Conservation (phyloP, 176 grass and related monocot species). For the Luzula sylvatica region DNA sequence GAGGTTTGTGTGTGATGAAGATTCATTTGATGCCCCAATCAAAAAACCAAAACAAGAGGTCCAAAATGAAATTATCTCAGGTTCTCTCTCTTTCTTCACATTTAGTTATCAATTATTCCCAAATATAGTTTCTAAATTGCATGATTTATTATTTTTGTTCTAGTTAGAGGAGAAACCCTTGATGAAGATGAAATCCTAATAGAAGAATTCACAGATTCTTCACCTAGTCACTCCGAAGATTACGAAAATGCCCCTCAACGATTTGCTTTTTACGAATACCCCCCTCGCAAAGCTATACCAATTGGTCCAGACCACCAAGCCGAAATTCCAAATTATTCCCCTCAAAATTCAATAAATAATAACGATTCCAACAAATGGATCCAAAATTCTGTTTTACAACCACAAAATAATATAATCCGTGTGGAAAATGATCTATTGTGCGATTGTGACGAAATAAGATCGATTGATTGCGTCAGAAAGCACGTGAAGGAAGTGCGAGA, state of each 20-base stretch:
- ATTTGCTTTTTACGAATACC: conserved; percentile 29
- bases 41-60: conserved; percentile 28
- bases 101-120: not conserved
- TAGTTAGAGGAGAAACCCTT: not conserved
- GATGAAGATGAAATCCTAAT: conserved; percentile 26
- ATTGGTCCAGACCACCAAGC: conserved; percentile 67
- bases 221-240: conserved; percentile 31
- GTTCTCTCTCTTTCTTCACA: conserved; percentile 13
- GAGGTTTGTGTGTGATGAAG: conserved; percentile 10
- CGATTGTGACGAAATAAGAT: conserved; percentile 45
- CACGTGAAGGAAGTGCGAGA: conserved; percentile 69
- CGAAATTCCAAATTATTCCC: conserved; percentile 50
- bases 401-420: no score
- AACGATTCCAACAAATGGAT: conserved; percentile 58
- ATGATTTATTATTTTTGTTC: not conserved
- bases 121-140: not conserved
- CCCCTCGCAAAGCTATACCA: conserved; percentile 36
- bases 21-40: conserved; percentile 7
- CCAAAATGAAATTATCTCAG: not conserved
- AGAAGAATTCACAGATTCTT: conserved; percentile 42
- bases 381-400: conserved; percentile 31
- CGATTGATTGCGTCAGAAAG: conserved; percentile 55
- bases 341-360: conserved; percentile 15
- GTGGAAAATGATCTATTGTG: no score
- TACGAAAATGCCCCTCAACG: conserved; percentile 20